phyloP scores from a whole-genome alignment of 495 filamentous ascomycete genomes.

The Clohesyomyces aquaticus region DNA sequence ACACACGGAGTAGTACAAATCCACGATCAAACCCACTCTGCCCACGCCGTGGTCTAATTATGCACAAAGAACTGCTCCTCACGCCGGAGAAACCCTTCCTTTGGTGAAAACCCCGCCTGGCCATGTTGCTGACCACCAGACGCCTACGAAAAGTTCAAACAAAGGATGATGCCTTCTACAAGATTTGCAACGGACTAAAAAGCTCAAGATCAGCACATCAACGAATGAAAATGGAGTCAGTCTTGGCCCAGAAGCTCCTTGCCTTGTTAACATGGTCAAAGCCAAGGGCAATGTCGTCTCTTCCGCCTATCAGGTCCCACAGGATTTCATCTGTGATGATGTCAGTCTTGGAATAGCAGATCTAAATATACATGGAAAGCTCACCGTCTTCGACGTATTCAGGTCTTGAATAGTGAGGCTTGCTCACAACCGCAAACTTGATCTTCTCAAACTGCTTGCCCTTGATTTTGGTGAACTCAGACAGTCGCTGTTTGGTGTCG shows the following conservation, averaged over 20 bases:
- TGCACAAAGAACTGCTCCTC: conserved; percentile 16
- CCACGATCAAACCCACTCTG: not conserved
- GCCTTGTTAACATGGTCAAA: conserved; percentile 87
- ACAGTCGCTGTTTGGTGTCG: conserved; percentile 87
- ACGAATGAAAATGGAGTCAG: conserved; percentile 70
- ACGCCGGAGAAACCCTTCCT: not conserved
- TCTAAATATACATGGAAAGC: not conserved
- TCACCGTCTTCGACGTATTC: conserved; percentile 86
- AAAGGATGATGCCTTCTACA: not conserved
- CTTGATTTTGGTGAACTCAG: conserved; percentile 89
- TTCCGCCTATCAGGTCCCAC: conserved; percentile 66
- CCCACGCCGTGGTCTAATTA: conserved; percentile 16
- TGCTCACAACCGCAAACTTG: conserved; percentile 83
- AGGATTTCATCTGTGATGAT: conserved; percentile 73
- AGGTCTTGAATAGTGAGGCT: conserved; percentile 68
- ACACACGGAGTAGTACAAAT: not conserved
- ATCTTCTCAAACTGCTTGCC: conserved; percentile 99
- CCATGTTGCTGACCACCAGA: conserved; percentile 8
- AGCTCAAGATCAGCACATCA: too few species aligned
- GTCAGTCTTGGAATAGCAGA: not conserved
- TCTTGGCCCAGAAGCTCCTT: conserved; percentile 60
- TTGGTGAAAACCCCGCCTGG: conserved; percentile 12
- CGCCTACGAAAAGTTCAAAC: conserved; percentile 1
- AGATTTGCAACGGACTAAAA: too few species aligned
- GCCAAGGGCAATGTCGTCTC: conserved; percentile 77